phyloP scores from a whole-genome alignment of 352 stramenopile species.

The Phytopythium helicoides region DNA sequence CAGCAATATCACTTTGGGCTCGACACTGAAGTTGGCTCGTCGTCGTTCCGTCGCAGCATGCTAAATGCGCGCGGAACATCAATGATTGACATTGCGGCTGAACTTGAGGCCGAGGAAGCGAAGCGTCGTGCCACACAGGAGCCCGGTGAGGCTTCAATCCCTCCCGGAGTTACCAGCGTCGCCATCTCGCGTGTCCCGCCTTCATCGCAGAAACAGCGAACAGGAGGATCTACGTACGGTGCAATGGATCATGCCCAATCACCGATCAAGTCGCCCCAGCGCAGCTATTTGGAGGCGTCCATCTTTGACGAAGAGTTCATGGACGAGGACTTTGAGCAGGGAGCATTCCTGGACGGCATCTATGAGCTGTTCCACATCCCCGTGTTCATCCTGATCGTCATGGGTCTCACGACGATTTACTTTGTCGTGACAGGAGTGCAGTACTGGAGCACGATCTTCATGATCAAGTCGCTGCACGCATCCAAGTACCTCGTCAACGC shows the following conservation, averaged over 20 bases:
- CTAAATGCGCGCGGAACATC: slow-evolving; percentile 13
- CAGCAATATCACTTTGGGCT: slow-evolving; percentile 58
- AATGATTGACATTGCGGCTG: slow-evolving; percentile 23
- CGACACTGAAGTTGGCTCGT: slow-evolving; percentile 40
- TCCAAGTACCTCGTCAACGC: slow-evolving; percentile 84
- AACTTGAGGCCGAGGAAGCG: slow-evolving; percentile 5
- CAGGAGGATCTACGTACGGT: slow-evolving; percentile 41
- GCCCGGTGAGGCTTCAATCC: slow-evolving; percentile 2
- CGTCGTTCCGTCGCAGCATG: slow-evolving; percentile 32
- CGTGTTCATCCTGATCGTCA: slow-evolving; percentile 77
- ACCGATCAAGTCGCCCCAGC: slow-evolving; percentile 34
- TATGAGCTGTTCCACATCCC: slow-evolving; percentile 64
- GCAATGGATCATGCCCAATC: slow-evolving; percentile 46
- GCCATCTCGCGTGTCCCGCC: slow-evolving; percentile 23
- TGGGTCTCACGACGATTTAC: slow-evolving; percentile 77
- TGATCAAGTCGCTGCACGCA: slow-evolving; percentile 82
- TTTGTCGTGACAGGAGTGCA: slow-evolving; percentile 86
- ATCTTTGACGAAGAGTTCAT: slow-evolving; percentile 77
- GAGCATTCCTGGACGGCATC: slow-evolving; percentile 59
- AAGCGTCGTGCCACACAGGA: slow-evolving; percentile 7
- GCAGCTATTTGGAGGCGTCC: slow-evolving; percentile 59
- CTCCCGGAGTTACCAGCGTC: slow-evolving; percentile 2
- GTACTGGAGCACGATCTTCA: slow-evolving; percentile 88
- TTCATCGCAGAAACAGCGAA: slow-evolving; percentile 11
- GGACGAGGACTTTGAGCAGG: slow-evolving; percentile 61